phyloP scores from a whole-genome alignment of 1,284 basidiomycete species.

The Cryptococcus sp. region DNA sequence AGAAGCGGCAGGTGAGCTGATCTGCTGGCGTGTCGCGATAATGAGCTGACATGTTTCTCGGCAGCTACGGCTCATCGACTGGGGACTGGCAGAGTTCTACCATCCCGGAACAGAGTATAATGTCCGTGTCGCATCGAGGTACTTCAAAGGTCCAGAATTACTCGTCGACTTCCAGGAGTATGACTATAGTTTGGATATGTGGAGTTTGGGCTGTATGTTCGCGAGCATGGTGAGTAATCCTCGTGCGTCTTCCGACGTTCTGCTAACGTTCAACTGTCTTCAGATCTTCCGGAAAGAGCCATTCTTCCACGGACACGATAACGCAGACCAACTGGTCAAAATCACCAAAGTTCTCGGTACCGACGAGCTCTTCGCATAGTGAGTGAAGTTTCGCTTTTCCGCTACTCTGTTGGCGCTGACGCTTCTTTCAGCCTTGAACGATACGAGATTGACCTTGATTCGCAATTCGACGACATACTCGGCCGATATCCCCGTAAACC shows the following conservation, averaged over 20 bases:
- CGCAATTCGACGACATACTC: slow-evolving; percentile 86
- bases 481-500: slow-evolving; percentile 90
- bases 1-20: slow-evolving; percentile 76
- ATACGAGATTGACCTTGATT: slow-evolving; percentile 89
- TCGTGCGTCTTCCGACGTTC: background rate
- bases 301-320: slow-evolving; percentile 99
- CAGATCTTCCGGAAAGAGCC: slow-evolving; percentile 99
- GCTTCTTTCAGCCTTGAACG: slow-evolving; percentile 65
- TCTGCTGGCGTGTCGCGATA: background rate
- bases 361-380: slow-evolving; percentile 79
- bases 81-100: slow-evolving; percentile 98
- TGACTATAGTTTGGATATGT: slow-evolving; percentile 96
- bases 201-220: slow-evolving; percentile 99
- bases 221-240: slow-evolving; percentile 81
- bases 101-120: slow-evolving; percentile 98
- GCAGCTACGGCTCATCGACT: slow-evolving; percentile 92
- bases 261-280: slow-evolving; percentile 1
- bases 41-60: slow-evolving; percentile 3
- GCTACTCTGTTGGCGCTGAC: background rate
- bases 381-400: slow-evolving; percentile 19
- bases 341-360: slow-evolving; percentile 97
- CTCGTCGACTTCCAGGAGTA: slow-evolving; percentile 98
- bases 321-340: slow-evolving; percentile 98
- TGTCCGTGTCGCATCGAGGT: slow-evolving; percentile 93
- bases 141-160: slow-evolving; percentile 97